These are phyloP conservation scores for Vigna reflexopilosa DNA, from an alignment of 306 rosid genomes.

Conservation along the genomic window DNA sequence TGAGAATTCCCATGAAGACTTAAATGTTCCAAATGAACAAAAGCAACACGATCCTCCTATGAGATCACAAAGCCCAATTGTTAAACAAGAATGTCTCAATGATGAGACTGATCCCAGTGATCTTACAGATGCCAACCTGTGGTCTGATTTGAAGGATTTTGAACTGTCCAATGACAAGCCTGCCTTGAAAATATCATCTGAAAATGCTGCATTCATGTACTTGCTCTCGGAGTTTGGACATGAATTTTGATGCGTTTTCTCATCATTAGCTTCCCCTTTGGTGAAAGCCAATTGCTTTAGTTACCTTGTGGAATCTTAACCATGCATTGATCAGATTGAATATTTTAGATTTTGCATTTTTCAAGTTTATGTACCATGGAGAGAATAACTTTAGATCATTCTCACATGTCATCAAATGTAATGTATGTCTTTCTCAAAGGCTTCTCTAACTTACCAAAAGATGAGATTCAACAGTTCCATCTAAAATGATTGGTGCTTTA, in stretches of 20 bases:
- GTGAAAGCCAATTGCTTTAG: conserved; percentile 37
- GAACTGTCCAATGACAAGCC: conserved; percentile 45
- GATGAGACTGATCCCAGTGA: conserved; percentile 48
- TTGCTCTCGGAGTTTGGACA: conserved; percentile 34
- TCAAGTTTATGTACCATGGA: conserved; percentile 1
- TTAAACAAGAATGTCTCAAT: conserved; percentile 50
- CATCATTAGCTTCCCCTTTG: conserved; percentile 51
- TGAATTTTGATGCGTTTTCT: conserved; percentile 47
- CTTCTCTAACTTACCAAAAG: too few species aligned
- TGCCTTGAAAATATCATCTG: conserved; percentile 22
- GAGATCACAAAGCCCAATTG: conserved; percentile 1
- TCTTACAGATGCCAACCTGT: conserved; percentile 45
- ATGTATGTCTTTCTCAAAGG: background rate
- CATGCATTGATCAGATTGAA: background rate
- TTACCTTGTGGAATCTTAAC: background rate
- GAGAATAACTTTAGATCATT: background rate
- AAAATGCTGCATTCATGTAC: conserved; percentile 44
- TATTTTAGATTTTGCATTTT: conserved; percentile 26
- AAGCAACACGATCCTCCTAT: background rate
- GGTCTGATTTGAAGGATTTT: conserved; percentile 66
- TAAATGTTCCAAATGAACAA: conserved; percentile 33
- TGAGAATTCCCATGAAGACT: conserved; percentile 32
- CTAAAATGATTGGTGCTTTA: too few species aligned
- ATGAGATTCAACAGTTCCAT: too few species aligned
- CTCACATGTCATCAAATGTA: conserved; percentile 26